Base-by-base conservation (phyloP, 306 rosid genomes). In the Casuarina equisetifolia region DNA sequence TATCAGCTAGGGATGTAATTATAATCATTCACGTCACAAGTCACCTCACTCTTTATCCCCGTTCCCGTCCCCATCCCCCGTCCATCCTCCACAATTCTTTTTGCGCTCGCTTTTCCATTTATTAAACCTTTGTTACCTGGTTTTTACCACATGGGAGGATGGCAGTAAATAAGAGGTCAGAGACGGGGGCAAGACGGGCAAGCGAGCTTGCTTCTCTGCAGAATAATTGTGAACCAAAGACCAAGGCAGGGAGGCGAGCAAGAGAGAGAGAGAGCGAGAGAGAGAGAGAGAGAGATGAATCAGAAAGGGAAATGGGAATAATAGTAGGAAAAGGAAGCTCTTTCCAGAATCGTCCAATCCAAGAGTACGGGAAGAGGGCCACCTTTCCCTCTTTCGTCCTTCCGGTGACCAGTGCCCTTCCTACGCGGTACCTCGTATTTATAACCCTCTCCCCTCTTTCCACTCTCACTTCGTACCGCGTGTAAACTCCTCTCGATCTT, bases 281-380 rank as follows among this genome's bases (percentile, higher is more conserved):
- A 25, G 20, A 1, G 46, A 17, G 6, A 3, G 74, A 8, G 77
- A 2, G 57, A 10, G 67, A 69, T 81, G 86, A 51, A 76, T 78
- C 75, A 88, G 83, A 86, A 87, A 83, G 87, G 86, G 83, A 89
- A 86, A 52, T 3, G 15, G 75, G 91, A 89, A 89, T 87, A 89
- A 85, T 73, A 72, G 86, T 46, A 86, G 81, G 66, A 89, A 92
- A 89, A 77, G 94, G 92, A 83, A 89, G 74, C 4, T 36, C 66
- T 86, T 92, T 90, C 89, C 90, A 76, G 85, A 92, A 90, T 89
- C 77, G 94, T 90, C 92, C 86, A 88, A 90, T 90, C 97, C 97
- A 92, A 90, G 96, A 86, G 94, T 90, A 90, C 92, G 92, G 96
- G 97, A 89, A 76, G 92, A 86, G 91, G 92, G 88, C 94, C 90